These are phyloP conservation scores for Quercus variabilis DNA, from an alignment of 306 rosid genomes.

Conservation along the genomic window DNA sequence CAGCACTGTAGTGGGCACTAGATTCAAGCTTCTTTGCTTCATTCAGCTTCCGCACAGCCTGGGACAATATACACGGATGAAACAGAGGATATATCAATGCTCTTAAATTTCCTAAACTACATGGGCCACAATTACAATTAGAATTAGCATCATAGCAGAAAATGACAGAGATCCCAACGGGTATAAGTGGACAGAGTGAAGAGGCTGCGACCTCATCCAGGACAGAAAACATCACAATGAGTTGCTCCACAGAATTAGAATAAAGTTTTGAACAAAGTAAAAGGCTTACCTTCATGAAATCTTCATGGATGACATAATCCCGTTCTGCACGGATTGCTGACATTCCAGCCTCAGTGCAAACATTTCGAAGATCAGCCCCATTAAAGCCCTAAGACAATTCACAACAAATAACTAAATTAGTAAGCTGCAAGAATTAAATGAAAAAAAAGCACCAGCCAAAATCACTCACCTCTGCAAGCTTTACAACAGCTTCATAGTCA, in stretches of 20 bases:
- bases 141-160: neutral
- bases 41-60: constrained; percentile 94
- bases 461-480: constrained; percentile 84
- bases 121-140: neutral
- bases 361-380: constrained; percentile 95
- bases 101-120: neutral
- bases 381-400: constrained; percentile 68
- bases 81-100: neutral
- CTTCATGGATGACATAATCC: constrained; percentile 92
- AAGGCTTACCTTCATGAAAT: constrained; percentile 80
- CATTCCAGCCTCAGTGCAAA: constrained; percentile 99
- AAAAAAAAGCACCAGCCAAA: constrained; percentile 10
- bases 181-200: neutral
- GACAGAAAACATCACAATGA: neutral
- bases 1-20: constrained; percentile 76
- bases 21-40: constrained; percentile 98
- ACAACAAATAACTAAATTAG: constrained; percentile 17
- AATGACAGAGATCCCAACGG: neutral
- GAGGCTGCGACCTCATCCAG: neutral
- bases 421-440: neutral
- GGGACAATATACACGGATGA: constrained; percentile 7
- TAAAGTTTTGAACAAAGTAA: neutral
- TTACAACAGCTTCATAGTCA: constrained; percentile 96
- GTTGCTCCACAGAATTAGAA: neutral
- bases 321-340: constrained; percentile 96